phyloP scores from a whole-genome alignment of 192 early-diverging fungal species.

The Kickxella alabastrina region DNA sequence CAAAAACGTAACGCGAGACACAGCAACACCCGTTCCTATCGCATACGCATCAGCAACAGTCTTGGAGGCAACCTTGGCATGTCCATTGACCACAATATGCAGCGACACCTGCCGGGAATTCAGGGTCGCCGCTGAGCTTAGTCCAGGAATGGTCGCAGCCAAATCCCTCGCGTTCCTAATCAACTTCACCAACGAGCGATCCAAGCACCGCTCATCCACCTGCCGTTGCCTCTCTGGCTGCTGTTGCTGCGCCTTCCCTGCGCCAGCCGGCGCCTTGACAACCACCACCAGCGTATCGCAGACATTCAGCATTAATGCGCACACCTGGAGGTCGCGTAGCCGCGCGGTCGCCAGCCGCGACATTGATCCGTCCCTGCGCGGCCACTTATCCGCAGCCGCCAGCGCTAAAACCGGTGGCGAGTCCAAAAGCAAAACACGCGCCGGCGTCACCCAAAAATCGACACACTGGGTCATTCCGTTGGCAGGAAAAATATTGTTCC shows the following conservation, averaged over 20 bases:
- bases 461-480: slow-evolving; percentile 4
- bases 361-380: background rate
- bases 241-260: background rate
- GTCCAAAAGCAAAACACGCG: slow-evolving; percentile 16
- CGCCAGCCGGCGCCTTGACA: slow-evolving; percentile 12
- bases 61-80: background rate
- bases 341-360: slow-evolving; percentile 3
- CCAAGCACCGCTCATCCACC: background rate
- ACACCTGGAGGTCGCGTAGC: slow-evolving; percentile 28
- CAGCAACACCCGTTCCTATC: slow-evolving; percentile 15
- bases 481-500: background rate
- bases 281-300: slow-evolving; percentile 29
- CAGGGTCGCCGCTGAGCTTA: background rate
- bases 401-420: slow-evolving; percentile 21
- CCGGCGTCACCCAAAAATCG: slow-evolving; percentile 13
- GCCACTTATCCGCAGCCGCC: slow-evolving; percentile 2
- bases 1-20: slow-evolving; percentile 13
- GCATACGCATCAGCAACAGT: slow-evolving; percentile 15
- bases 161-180: background rate
- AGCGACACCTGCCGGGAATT: too few relatives aligned
- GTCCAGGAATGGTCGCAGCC: background rate
- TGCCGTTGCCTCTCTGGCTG: background rate
- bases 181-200: background rate
- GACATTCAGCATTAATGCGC: slow-evolving; percentile 21
- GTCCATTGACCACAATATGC: slow-evolving; percentile 17